Evolutionary conservation across 257 asterid genomes (phyloP), one percentile per base, ranked within the genome.

Genomic region (Euphrasia confusa): DNA sequence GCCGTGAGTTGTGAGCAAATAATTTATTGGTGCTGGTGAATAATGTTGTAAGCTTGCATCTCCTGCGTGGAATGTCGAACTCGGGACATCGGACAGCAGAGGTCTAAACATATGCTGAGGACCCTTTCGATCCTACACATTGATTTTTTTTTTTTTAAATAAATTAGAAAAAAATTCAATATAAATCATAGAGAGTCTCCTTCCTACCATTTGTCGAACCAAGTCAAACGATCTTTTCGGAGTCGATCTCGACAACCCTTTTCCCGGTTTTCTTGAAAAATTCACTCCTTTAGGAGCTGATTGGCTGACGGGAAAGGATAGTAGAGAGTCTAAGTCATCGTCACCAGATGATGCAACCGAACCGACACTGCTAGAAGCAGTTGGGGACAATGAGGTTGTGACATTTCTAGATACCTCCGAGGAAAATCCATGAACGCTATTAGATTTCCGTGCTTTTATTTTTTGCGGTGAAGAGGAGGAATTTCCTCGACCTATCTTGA

Each of bases 91-190:
- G 62, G 96, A 88, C 67, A 88, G 75, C 48, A 88, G 81, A 39
- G 96, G 95, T 73, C 96, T 79, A 64, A 88, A 88, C 96, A 83
- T 88, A 73, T 88, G 81, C 67, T 81, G 95, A 12, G 96, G 86
- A 58, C 71, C 70, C 73, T 83, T 85, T 40, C 76, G 83, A 68
- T 88, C 96, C 96, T 88, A 74, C 63, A 61, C 50, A 75, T 45
- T 47, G 17, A n/a, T n/a, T n/a, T n/a, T n/a, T n/a, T n/a, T n/a
- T n/a, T n/a, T n/a, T n/a, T n/a, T n/a, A n/a, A n/a, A 40, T 3
- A 40, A 7, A 3, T 7, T 8, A 40, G 10, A 40, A 9, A 9
- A 9, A 9, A 44, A 9, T 8, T 44, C 49, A 44, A 9, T 44
- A 44, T 9, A 13, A 44, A 44, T 9, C 67, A 48, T 57, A 63